phyloP scores from a whole-genome alignment of 2,329 filamentous ascomycete species.

The Sporothrix protearum region DNA sequence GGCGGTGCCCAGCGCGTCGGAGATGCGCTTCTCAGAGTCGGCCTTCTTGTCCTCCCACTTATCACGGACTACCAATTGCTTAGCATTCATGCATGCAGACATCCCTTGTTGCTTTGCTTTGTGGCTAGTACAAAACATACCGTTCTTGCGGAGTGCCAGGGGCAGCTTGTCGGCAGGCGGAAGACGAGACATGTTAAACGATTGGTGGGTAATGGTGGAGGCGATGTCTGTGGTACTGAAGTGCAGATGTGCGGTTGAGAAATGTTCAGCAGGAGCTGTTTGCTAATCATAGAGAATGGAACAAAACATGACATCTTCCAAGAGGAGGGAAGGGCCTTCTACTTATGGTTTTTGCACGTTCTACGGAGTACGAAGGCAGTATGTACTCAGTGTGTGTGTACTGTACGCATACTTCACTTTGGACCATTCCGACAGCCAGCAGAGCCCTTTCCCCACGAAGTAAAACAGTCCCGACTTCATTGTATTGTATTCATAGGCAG shows the following conservation, averaged over 20 bases:
- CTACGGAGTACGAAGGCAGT: too few relatives aligned
- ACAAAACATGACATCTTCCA: background rate
- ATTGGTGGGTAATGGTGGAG: background rate
- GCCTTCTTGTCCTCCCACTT: conserved; percentile 48
- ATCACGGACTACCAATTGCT: conserved; percentile 46
- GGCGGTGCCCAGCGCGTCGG: conserved; percentile 42
- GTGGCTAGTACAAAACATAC: conserved; percentile 35
- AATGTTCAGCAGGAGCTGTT: background rate
- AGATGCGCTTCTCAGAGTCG: conserved; percentile 44
- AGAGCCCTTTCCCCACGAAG: too few relatives aligned
- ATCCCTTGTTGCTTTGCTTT: background rate
- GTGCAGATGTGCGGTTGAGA: background rate
- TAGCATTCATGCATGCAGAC: background rate
- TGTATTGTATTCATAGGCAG: too few relatives aligned
- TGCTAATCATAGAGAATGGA: background rate
- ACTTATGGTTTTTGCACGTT: background rate
- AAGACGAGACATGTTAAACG: conserved; percentile 32
- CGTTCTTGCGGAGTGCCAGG: conserved; percentile 50
- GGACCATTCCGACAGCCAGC: too few relatives aligned
- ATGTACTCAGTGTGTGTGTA: too few relatives aligned
- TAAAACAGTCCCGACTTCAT: too few relatives aligned
- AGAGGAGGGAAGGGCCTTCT: background rate
- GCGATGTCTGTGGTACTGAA: background rate
- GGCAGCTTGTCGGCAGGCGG: conserved; percentile 50
- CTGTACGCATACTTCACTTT: too few relatives aligned